Evolutionary conservation across 768 basidiomycete genomes (phyloP).

Genomic region (Flagelloscypha sp.): DNA sequence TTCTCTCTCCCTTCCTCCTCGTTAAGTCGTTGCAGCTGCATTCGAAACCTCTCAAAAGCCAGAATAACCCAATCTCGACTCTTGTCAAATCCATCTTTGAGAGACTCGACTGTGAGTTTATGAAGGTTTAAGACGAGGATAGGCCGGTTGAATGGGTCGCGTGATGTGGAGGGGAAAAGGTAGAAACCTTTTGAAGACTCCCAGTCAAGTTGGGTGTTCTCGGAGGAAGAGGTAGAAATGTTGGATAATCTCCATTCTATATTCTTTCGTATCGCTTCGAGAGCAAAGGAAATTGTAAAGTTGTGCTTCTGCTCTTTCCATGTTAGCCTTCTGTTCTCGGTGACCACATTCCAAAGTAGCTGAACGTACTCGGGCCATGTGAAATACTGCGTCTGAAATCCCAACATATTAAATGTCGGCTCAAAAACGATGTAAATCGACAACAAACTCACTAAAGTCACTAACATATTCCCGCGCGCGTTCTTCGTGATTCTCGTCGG

Average conservation of each 20-base stretch:
- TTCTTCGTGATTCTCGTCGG: too few relatives aligned
- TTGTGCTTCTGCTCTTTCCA: conserved; percentile 70
- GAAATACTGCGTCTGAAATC: too few relatives aligned
- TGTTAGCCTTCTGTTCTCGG: too few relatives aligned
- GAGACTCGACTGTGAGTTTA: conserved; percentile 36
- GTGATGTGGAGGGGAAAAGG: conserved; percentile 45
- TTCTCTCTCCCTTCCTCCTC: too few relatives aligned
- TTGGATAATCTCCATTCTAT: conserved; percentile 48
- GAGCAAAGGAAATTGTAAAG: conserved; percentile 53
- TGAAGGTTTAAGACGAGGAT: too few relatives aligned
- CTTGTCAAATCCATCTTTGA: conserved; percentile 30
- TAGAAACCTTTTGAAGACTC: conserved; percentile 27
- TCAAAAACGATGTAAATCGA: too few relatives aligned
- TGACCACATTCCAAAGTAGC: too few relatives aligned
- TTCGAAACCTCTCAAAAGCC: conserved; percentile 49
- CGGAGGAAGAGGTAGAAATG: conserved; percentile 30
- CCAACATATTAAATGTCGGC: too few relatives aligned
- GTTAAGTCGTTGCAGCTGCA: conserved; percentile 41
- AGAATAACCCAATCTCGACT: conserved; percentile 36
- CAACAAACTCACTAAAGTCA: too few relatives aligned
- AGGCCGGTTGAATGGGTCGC: conserved; percentile 61
- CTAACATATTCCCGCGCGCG: too few relatives aligned
- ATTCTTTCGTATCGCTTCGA: conserved; percentile 49
- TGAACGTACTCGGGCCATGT: too few relatives aligned
- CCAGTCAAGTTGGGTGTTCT: conserved; percentile 19